Conservation (phyloP, 352 stramenopile species). For the Pythium sukuiense region DNA sequence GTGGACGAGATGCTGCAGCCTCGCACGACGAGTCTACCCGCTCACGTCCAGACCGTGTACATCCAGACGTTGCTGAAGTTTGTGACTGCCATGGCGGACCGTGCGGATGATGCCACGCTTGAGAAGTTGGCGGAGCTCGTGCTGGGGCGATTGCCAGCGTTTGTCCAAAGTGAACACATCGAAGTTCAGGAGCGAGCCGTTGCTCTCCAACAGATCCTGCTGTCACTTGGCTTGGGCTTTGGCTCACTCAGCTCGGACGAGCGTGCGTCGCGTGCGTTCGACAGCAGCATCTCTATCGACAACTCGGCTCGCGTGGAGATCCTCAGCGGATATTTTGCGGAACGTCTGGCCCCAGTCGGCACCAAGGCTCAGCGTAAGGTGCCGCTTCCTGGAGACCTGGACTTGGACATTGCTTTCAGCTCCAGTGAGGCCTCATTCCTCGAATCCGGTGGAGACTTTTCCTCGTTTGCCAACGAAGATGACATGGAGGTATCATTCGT, state of each 20-base stretch:
- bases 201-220: slow-evolving; percentile 72
- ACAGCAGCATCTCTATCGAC: slow-evolving; percentile 48
- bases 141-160: slow-evolving; percentile 79
- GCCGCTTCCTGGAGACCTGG: slow-evolving; percentile 80
- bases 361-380: slow-evolving; percentile 92
- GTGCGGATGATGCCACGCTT: slow-evolving; percentile 76
- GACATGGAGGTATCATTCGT: slow-evolving; percentile 84
- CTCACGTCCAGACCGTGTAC: slow-evolving; percentile 93
- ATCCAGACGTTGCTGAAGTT: slow-evolving; percentile 94
- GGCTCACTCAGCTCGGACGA: slow-evolving; percentile 57
- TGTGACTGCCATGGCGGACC: slow-evolving; percentile 70
- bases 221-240: slow-evolving; percentile 61
- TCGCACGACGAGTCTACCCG: slow-evolving; percentile 76
- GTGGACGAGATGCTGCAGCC: slow-evolving; percentile 82
- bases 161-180: slow-evolving; percentile 90
- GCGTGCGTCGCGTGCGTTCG: slow-evolving; percentile 65
- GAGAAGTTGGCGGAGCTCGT: slow-evolving; percentile 86
- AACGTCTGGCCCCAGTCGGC: slow-evolving; percentile 86
- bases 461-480: slow-evolving; percentile 62
- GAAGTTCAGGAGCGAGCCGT: slow-evolving; percentile 96
- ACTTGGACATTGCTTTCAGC: slow-evolving; percentile 63
- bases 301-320: slow-evolving; percentile 50
- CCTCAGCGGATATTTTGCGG: slow-evolving; percentile 74
- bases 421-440: slow-evolving; percentile 66
- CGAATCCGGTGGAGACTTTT: slow-evolving; percentile 69